Evolutionary conservation across 306 rosid genomes (phyloP).

Genomic region (Quercus rubra): DNA sequence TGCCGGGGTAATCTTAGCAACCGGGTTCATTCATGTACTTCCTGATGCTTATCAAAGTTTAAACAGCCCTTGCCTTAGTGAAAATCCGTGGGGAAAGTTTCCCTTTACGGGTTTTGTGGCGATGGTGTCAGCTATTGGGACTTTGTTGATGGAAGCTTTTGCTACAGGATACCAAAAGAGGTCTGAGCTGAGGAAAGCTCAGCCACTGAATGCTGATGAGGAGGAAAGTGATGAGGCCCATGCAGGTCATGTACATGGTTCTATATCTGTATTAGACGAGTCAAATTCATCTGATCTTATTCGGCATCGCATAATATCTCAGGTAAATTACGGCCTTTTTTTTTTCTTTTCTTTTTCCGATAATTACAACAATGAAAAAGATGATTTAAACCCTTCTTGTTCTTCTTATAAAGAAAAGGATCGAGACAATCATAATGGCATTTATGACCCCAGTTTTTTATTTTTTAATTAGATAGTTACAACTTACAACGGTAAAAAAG

Average conservation of each 20-base stretch:
- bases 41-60: constrained; percentile 58
- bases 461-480: too few relatives aligned
- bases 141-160: constrained; percentile 56
- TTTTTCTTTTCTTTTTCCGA: neutral
- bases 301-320: constrained; percentile 28
- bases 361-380: too few relatives aligned
- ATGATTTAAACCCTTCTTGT: too few relatives aligned
- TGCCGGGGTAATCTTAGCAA: constrained; percentile 69
- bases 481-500: too few relatives aligned
- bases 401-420: too few relatives aligned
- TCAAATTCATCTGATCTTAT: constrained; percentile 24
- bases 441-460: too few relatives aligned
- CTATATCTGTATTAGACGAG: neutral
- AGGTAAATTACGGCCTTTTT: constrained; percentile 11
- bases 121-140: constrained; percentile 54
- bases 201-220: constrained; percentile 32
- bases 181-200: constrained; percentile 27
- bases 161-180: constrained; percentile 45
- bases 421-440: too few relatives aligned
- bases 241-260: constrained; percentile 11
- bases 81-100: constrained; percentile 55
- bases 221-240: constrained; percentile 3
- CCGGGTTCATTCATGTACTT: constrained; percentile 62
- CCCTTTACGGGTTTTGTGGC: constrained; percentile 65
- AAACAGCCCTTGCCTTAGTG: constrained; percentile 41